phyloP scores from a whole-genome alignment of 148 eudicot genomes.

The Mesembryanthemum crystallinum region DNA sequence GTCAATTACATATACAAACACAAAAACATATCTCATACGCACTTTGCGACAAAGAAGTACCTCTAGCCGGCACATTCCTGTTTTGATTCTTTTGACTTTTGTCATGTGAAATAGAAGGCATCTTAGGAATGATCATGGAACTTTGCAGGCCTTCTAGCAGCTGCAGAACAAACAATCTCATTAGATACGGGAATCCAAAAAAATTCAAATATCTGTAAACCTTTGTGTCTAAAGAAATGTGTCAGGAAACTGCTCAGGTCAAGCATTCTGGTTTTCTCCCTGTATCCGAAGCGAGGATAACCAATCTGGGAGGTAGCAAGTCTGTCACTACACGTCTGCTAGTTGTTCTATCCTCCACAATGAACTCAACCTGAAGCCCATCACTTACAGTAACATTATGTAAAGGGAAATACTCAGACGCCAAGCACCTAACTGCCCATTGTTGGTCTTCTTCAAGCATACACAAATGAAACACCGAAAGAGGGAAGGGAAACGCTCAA shows the following conservation, averaged over 20 bases:
- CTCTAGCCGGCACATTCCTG: conserved; percentile 40
- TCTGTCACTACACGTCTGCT: no score
- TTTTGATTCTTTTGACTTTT: conserved; percentile 50
- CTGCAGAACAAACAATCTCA: conserved; percentile 34
- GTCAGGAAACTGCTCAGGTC: not conserved
- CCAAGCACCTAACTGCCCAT: no score
- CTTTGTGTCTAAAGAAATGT: not conserved
- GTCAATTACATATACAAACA: not conserved
- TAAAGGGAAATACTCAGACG: no score
- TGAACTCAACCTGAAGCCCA: no score
- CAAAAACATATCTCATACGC: not conserved
- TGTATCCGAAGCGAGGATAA: no score
- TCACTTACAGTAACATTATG: no score
- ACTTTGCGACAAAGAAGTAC: conserved; percentile 23
- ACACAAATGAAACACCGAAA: no score
- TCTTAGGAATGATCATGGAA: conserved; percentile 63
- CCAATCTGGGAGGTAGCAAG: no score
- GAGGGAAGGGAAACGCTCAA: no score
- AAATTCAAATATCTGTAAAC: not conserved
- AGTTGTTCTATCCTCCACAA: no score
- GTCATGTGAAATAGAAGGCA: conserved; percentile 63
- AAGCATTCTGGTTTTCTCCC: not conserved
- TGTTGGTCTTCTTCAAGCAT: no score
- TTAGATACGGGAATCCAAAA: not conserved
- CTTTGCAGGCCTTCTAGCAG: conserved; percentile 87